Conservation (phyloP, 768 basidiomycete species). For the Lentinula boryana region DNA sequence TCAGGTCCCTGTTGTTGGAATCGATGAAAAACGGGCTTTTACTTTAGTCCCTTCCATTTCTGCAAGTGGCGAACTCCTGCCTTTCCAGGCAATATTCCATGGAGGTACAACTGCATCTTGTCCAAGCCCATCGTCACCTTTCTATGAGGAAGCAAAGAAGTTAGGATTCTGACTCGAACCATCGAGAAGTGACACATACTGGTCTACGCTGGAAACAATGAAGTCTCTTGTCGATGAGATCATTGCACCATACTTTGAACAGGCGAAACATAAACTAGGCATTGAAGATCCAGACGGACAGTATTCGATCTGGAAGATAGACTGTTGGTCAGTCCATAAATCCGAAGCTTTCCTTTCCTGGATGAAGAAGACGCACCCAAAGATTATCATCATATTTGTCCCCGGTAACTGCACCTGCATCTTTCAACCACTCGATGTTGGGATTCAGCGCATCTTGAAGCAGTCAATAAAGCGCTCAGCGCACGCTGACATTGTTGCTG, state of each 20-base stretch:
- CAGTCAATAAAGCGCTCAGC: constrained; percentile 13
- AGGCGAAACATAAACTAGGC: constrained; percentile 9
- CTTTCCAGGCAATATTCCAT: constrained; percentile 6
- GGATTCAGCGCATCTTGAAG: constrained; percentile 24
- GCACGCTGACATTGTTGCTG: constrained; percentile 21
- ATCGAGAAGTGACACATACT: constrained; percentile 17
- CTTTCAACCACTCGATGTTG: constrained; percentile 24
- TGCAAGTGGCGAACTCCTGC: too few species aligned
- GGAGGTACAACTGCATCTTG: background rate
- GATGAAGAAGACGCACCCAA: constrained; percentile 24
- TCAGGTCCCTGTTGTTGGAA: constrained; percentile 14
- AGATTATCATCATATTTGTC: constrained; percentile 23
- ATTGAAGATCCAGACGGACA: background rate
- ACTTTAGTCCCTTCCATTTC: too few species aligned
- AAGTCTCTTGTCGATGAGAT: constrained; percentile 15
- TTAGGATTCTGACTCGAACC: background rate
- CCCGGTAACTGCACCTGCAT: constrained; percentile 27
- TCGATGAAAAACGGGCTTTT: constrained; percentile 6
- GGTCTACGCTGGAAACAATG: constrained; percentile 22
- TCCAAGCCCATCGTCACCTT: background rate
- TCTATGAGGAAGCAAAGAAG: background rate
- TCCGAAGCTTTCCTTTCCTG: constrained; percentile 26
- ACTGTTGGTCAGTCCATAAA: constrained; percentile 31
- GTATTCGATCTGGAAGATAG: constrained; percentile 21
- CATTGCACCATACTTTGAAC: constrained; percentile 21